Base-by-base conservation (phyloP, 2,329 filamentous ascomycete species). In the Salinomyces thailandicus region DNA sequence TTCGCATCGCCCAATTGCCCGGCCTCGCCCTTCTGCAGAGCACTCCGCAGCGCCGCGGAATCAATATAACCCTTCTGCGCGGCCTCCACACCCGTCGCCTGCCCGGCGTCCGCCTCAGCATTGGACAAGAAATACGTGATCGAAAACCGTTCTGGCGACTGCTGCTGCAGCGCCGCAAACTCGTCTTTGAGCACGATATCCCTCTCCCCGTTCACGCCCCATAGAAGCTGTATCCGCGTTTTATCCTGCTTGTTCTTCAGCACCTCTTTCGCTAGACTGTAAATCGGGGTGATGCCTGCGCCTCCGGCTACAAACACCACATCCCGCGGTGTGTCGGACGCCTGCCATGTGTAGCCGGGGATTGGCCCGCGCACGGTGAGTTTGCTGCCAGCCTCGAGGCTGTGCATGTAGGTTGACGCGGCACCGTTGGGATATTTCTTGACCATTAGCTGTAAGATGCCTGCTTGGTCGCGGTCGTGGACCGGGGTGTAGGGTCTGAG, bases 251-350 rank as follows among this genome's bases (percentile, higher is more conserved):
- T 68, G 30, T 62, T 57, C n/a, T 81, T 61, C 17, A 57, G 48
- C 6, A 55, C 54, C 16, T 46, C 48, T 29, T 45, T 46, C 3
- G 51, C 44, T 5, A 57, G 45, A 17, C 47, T 50, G 43, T 52
- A 82, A 45, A 79, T 69, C 0, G 81, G 80, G 0, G 79, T 84
- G 45, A 85, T 81, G 13, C 81, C 81, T 0, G 77, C 78, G 9
- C 81, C 80, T 30, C 81, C 80, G 0, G 80, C 80, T 29, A 85
- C 71, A 26, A 83, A 64, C 2, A 73, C 71, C n/a, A 85, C 3
- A 51, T 52, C 43, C 11, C 49, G 43, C 12, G 50, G 43, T 4
- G 24, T 24, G 27, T 36, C 20, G 4, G 42, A 42, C n/a, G 45
- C 29, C 18, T 50, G 53, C 24, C 52, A 59, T 6, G 39, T 38